These are phyloP conservation scores for Raffaelea albimanens DNA, from an alignment of 2,329 filamentous ascomycete genomes.

Conservation along the genomic window DNA sequence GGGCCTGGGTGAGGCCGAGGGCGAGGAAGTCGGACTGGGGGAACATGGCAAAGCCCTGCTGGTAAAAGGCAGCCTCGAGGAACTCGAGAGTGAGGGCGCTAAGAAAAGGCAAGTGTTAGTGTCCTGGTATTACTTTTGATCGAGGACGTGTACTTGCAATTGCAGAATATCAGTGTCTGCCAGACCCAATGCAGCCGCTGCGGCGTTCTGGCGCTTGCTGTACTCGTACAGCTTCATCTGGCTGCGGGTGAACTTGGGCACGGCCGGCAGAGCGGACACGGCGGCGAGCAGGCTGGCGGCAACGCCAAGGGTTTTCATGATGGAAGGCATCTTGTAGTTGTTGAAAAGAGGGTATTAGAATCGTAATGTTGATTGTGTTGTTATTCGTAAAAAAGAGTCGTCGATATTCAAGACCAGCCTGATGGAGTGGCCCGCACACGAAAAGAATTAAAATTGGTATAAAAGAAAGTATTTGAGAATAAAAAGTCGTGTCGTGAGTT, in stretches of 20 bases:
- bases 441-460: constrained; percentile 20
- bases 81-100: constrained; percentile 66
- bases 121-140: neutral
- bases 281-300: constrained; percentile 35
- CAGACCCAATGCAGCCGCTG: constrained; percentile 35
- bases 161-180: constrained; percentile 47
- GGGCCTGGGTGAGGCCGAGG: constrained; percentile 43
- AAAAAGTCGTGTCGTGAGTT: constrained; percentile 4
- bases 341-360: constrained; percentile 19
- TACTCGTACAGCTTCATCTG: constrained; percentile 37
- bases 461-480: constrained; percentile 4
- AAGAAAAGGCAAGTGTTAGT: neutral
- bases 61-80: constrained; percentile 65
- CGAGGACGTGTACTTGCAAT: constrained; percentile 35
- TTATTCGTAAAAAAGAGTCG: constrained; percentile 13
- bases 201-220: constrained; percentile 40
- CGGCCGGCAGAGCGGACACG: constrained; percentile 36
- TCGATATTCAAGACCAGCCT: constrained; percentile 28
- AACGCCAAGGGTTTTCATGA: constrained; percentile 32
- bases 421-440: constrained; percentile 23
- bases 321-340: constrained; percentile 30
- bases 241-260: constrained; percentile 29
- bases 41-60: constrained; percentile 60
- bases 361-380: constrained; percentile 15
- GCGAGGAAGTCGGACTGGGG: constrained; percentile 53